phyloP scores from a whole-genome alignment of 352 stramenopile species.

The Thraustochytrium sp. region DNA sequence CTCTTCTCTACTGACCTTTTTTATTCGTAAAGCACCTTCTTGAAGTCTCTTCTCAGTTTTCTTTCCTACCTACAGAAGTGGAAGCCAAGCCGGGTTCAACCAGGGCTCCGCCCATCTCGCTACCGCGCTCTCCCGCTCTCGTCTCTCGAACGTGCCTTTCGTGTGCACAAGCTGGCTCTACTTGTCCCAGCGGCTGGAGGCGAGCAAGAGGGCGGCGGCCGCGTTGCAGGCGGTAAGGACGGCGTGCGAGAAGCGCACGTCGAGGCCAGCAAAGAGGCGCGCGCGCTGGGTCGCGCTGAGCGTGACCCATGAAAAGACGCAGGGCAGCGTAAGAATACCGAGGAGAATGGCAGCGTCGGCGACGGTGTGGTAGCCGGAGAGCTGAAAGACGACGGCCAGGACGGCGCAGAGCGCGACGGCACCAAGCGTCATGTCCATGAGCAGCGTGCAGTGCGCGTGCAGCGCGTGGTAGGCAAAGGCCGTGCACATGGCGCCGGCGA shows the following conservation, averaged over 20 bases:
- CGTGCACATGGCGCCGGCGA: not conserved
- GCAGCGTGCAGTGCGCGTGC: not conserved
- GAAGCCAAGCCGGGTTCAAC: too few relatives aligned
- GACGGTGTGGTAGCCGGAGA: not conserved
- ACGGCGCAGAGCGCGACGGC: not conserved
- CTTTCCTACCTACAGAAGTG: too few relatives aligned
- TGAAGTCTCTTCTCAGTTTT: too few relatives aligned
- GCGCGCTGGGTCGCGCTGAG: not conserved
- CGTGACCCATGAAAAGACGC: not conserved
- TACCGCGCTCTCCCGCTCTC: too few relatives aligned
- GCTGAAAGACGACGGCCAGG: not conserved
- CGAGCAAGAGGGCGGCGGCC: not conserved
- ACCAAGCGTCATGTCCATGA: not conserved
- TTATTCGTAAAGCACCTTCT: not conserved
- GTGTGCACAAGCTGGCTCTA: too few relatives aligned
- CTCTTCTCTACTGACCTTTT: not conserved
- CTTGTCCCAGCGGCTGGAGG: not conserved
- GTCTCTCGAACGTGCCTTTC: too few relatives aligned
- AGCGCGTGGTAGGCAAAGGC: slow-evolving; percentile 4
- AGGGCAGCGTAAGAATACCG: not conserved
- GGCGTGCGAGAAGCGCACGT: not conserved
- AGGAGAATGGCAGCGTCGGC: not conserved
- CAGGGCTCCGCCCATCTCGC: too few relatives aligned
- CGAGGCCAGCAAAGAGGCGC: not conserved
- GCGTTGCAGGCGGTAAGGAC: not conserved